Evolutionary conservation across 345 rosid species (phyloP), one percentile per base, ranked within the genome.

Genomic region (Orychophragmus violaceus): DNA sequence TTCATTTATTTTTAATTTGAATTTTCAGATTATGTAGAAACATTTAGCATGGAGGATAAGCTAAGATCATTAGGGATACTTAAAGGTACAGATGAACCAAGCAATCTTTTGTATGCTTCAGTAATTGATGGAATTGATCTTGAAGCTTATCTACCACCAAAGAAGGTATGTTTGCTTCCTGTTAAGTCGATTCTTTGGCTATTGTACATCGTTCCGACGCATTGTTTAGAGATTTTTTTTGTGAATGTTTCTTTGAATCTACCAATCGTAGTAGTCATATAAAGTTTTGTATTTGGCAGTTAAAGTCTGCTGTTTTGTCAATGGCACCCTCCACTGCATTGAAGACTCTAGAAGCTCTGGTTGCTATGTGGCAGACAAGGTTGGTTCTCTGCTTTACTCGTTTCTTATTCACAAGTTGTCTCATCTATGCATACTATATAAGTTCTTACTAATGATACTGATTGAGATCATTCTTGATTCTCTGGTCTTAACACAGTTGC

Each of bases 281-380:
- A 59, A 17, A 13, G 14, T 64, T 69, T 17, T 45, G 55, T 23
- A 35, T 18, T n/a, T 61, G 66, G 59, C 80, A 94, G 97, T 83
- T 94, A 70, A 84, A 83, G 78, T 76, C 85, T 53, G 71, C 83
- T 35, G 78, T 94, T 72, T 68, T 77, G 76, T 81, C 97, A 51
- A 79, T 88, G 90, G 76, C 60, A 71, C 82, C 89, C 21, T 54
- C 79, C 69, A 75, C 83, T 55, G 97, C 93, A 10, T 75, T 65
- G 64, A 79, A 84, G 72, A 82, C 87, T 54, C 77, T 94, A 65
- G 88, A 83, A 69, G 59, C 66, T 74, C 82, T 94, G 85, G 71
- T 87, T 66, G 60, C 70, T 46, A 63, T 75, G 82, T 94, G 96
- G 96, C 84, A 88, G 71, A 86, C 97, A 32, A 87, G 96, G 99